A percentile compares a stretch with the other conserved stretches of the same genome.
phyloP scores from a whole-genome alignment of 805 yeast species.

The Priceomyces melissophilus region DNA sequence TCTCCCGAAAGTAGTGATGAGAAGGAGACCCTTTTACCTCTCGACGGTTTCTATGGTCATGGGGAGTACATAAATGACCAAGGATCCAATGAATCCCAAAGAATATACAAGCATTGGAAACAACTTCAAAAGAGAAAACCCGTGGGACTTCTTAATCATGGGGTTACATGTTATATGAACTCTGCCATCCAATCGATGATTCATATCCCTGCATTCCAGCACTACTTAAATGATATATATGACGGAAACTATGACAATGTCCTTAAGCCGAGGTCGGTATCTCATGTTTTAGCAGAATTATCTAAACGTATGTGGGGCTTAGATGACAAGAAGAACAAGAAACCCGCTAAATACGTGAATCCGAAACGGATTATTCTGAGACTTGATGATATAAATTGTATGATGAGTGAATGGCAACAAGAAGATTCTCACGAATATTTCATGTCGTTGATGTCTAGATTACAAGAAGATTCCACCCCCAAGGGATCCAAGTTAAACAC shows the following conservation, averaged over 20 bases:
- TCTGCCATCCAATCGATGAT: conserved; percentile 89
- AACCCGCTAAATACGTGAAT: conserved; percentile 51
- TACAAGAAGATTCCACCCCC: conserved; percentile 92
- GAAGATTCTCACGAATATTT: conserved; percentile 97
- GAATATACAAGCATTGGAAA: conserved; percentile 74
- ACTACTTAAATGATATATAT: conserved; percentile 68
- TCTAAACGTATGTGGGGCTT: conserved; percentile 65
- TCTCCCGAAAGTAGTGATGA: conserved; percentile 26
- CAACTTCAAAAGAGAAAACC: conserved; percentile 52
- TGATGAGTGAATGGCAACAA: conserved; percentile 97
- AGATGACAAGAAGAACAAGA: conserved; percentile 34
- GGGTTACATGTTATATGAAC: conserved; percentile 96
- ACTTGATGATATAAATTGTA: conserved; percentile 81
- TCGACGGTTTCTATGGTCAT: conserved; percentile 45
- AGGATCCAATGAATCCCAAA: conserved; percentile 57
- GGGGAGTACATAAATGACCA: conserved; percentile 57
- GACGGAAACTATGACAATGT: conserved; percentile 47
- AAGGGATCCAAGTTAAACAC: conserved; percentile 79
- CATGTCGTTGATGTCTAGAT: conserved; percentile 82
- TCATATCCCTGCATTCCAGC: conserved; percentile 88
- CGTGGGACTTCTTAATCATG: conserved; percentile 78
- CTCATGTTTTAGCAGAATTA: conserved; percentile 65
- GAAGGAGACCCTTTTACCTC: conserved; percentile 13
- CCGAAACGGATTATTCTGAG: conserved; percentile 72
- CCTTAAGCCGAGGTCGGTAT: conserved; percentile 56